Evolutionary conservation across 2,329 filamentous ascomycete genomes (phyloP).

Genomic region (Penicillium sp.): DNA sequence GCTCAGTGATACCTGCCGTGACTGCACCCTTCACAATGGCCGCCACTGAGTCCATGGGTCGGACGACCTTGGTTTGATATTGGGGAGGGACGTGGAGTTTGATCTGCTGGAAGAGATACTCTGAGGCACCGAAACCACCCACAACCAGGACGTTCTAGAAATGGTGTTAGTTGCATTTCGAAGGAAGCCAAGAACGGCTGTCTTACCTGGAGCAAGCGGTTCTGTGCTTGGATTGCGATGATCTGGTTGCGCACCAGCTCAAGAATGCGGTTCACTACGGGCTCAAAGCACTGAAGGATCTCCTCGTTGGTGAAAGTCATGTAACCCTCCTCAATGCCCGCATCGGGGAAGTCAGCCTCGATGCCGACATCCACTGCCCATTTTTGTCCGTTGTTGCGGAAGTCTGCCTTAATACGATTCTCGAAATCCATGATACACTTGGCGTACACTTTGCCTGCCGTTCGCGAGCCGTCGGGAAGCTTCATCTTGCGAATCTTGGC

Average conservation of each 20-base stretch:
- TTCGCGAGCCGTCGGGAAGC: slow-evolving; percentile 92
- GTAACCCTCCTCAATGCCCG: slow-evolving; percentile 96
- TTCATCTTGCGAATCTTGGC: slow-evolving; percentile 99
- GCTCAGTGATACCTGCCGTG: slow-evolving; percentile 94
- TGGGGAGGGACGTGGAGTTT: slow-evolving; percentile 97
- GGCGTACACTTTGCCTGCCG: slow-evolving; percentile 94
- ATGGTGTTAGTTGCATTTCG: slow-evolving; percentile 17
- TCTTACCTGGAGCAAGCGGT: slow-evolving; percentile 75
- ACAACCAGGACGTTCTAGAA: slow-evolving; percentile 85
- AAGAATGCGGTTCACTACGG: slow-evolving; percentile 93
- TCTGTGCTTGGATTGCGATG: slow-evolving; percentile 97
- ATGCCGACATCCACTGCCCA: slow-evolving; percentile 99
- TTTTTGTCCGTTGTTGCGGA: slow-evolving; percentile 98
- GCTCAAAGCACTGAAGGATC: slow-evolving; percentile 97
- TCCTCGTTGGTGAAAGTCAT: slow-evolving; percentile 99
- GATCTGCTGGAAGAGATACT: slow-evolving; percentile 99
- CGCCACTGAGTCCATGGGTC: slow-evolving; percentile 97
- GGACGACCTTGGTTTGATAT: slow-evolving; percentile 96
- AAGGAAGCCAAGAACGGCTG: not conserved
- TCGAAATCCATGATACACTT: slow-evolving; percentile 99
- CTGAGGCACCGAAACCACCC: slow-evolving; percentile 95
- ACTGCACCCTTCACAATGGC: slow-evolving; percentile 98
- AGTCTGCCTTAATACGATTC: slow-evolving; percentile 99
- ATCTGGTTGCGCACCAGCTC: slow-evolving; percentile 97
- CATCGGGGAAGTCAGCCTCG: slow-evolving; percentile 95